A percentile compares a stretch with the other conserved stretches of the same genome.
These are phyloP conservation scores for Bidens hawaiensis DNA, from an alignment of 140 eudicot genomes.

Conservation along the genomic window DNA sequence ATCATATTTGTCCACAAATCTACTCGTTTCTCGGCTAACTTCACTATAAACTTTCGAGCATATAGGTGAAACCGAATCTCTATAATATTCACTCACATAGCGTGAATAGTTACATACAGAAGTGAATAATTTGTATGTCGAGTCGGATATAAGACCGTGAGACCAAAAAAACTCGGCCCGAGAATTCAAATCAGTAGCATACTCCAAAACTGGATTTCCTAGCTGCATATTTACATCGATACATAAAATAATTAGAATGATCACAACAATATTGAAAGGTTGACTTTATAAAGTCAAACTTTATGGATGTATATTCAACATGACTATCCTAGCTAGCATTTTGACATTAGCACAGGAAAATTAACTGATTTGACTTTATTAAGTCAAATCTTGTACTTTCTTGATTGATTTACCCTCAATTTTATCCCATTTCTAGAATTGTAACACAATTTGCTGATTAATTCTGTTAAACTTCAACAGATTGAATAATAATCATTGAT, in stretches of 20 bases:
- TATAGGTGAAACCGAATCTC: slow-evolving; percentile 64
- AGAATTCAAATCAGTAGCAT: slow-evolving; percentile 72
- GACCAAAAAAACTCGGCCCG: slow-evolving; percentile 95
- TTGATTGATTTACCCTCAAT: not conserved
- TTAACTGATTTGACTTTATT: slow-evolving; percentile 21
- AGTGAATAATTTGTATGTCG: slow-evolving; percentile 71
- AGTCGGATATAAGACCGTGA: slow-evolving; percentile 86
- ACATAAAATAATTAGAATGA: not conserved
- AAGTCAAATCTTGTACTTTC: not conserved
- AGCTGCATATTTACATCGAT: slow-evolving; percentile 40
- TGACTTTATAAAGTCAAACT: slow-evolving; percentile 18
- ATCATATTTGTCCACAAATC: slow-evolving; percentile 87
- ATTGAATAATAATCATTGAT: not conserved
- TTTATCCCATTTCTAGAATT: not conserved
- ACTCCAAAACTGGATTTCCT: slow-evolving; percentile 89
- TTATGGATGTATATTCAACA: not conserved
- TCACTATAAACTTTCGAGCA: slow-evolving; percentile 62
- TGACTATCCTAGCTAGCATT: slow-evolving; percentile 64
- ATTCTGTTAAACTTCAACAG: not conserved
- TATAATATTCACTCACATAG: slow-evolving; percentile 73
- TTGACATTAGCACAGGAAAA: not conserved
- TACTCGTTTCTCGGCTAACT: slow-evolving; percentile 81
- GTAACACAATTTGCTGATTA: slow-evolving; percentile 5
- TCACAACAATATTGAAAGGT: no score
- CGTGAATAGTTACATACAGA: slow-evolving; percentile 75